Percentiles rank a stretch among this genome's conserved stretches.
phyloP scores from a whole-genome alignment of 1,284 basidiomycete species.

The Irpex rosettiformis region DNA sequence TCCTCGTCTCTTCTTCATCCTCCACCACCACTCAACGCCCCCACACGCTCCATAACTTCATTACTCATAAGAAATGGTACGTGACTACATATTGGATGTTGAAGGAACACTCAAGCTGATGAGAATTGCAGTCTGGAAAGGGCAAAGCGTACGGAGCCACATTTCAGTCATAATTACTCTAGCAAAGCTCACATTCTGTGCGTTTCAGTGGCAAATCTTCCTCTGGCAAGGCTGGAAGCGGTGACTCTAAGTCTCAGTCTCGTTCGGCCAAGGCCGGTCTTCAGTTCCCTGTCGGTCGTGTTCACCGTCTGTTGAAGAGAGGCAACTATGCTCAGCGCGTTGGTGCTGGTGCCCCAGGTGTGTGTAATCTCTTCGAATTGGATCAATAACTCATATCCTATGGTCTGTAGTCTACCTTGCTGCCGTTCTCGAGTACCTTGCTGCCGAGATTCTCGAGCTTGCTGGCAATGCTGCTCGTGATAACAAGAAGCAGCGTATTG shows the following conservation, averaged over 20 bases:
- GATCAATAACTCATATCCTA: constrained; percentile 1
- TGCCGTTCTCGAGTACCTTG: constrained; percentile 81
- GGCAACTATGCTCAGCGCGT: constrained; percentile 77
- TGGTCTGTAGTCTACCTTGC: constrained; percentile 73
- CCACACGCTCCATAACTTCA: constrained; percentile 14
- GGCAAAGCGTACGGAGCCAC: constrained; percentile 43
- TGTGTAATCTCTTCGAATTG: constrained; percentile 19
- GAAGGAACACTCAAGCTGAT: constrained; percentile 17
- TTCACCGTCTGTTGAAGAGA: constrained; percentile 81
- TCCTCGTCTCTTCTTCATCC: constrained; percentile 23
- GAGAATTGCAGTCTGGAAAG: constrained; percentile 44
- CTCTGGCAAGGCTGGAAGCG: constrained; percentile 52
- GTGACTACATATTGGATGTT: constrained; percentile 13
- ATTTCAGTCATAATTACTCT: neutral
- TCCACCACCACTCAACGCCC: constrained; percentile 24
- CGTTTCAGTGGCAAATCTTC: constrained; percentile 48
- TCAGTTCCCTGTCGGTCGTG: constrained; percentile 86
- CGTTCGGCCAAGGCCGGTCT: constrained; percentile 79
- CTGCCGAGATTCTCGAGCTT: constrained; percentile 86
- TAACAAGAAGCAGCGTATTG: constrained; percentile 79
- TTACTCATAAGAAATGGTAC: constrained; percentile 28
- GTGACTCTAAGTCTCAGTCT: constrained; percentile 47
- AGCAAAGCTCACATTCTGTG: neutral
- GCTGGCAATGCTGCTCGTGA: constrained; percentile 80
- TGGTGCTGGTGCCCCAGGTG: constrained; percentile 71